A percentile compares a stretch with the other conserved stretches of the same genome.
These are phyloP conservation scores for Penicillium cinerascens DNA, from an alignment of 495 filamentous ascomycete species.

Conservation along the genomic window DNA sequence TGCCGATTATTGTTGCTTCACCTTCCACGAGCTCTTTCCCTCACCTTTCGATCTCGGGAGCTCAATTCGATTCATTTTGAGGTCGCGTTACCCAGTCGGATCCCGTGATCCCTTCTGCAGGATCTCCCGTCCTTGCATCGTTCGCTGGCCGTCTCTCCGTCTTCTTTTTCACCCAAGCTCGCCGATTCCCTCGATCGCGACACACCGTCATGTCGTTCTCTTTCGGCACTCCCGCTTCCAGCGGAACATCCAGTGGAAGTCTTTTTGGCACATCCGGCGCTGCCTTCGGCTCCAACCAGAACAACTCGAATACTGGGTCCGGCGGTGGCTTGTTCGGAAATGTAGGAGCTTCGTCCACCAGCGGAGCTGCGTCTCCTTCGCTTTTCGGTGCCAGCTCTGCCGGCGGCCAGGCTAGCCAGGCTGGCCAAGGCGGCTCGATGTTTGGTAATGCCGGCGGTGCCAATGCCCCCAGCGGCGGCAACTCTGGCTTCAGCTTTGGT, in stretches of 20 bases:
- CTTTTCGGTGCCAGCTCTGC: slow-evolving; percentile 31
- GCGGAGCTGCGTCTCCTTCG: slow-evolving; percentile 31
- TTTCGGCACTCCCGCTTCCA: slow-evolving; percentile 35
- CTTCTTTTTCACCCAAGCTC: slow-evolving; percentile 21
- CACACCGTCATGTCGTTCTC: slow-evolving; percentile 34
- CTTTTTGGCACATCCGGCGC: slow-evolving; percentile 41
- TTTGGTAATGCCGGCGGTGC: slow-evolving; percentile 33
- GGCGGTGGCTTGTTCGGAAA: slow-evolving; percentile 43
- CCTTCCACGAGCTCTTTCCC: slow-evolving; percentile 2
- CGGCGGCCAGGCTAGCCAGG: slow-evolving; percentile 15
- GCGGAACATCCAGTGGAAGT: slow-evolving; percentile 30
- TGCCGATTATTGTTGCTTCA: slow-evolving; percentile 25
- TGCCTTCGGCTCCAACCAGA: slow-evolving; percentile 32
- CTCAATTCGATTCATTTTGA: slow-evolving; percentile 9
- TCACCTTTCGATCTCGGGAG: slow-evolving; percentile 2
- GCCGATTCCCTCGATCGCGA: slow-evolving; percentile 18
- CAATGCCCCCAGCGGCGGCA: slow-evolving; percentile 17
- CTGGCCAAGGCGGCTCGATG: slow-evolving; percentile 8
- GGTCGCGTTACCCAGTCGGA: slow-evolving; percentile 4
- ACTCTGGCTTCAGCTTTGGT: slow-evolving; percentile 44
- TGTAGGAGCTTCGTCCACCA: slow-evolving; percentile 37
- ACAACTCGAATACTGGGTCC: slow-evolving; percentile 26
- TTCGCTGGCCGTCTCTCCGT: slow-evolving; percentile 17
- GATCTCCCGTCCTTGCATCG: slow-evolving; percentile 11
- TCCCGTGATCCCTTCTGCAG: slow-evolving; percentile 15